Conservation (phyloP, 1,284 basidiomycete genomes). For the Trichosporon coremiiforme region DNA sequence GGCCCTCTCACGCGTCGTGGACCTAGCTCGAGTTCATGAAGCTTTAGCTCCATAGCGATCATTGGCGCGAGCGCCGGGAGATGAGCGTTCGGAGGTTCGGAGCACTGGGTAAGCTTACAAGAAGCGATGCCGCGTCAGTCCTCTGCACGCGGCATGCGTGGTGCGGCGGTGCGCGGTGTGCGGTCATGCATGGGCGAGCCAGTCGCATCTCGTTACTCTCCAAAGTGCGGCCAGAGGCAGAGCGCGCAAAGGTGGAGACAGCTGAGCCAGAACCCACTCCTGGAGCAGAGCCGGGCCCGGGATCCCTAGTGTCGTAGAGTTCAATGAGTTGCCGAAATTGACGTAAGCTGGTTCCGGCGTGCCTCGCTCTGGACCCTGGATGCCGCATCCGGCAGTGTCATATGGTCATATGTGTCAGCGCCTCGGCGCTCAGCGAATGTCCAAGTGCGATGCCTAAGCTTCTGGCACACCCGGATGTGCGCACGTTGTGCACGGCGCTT, state of each 20-base stretch:
- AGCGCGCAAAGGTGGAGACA: too few relatives aligned
- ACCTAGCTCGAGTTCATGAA: too few relatives aligned
- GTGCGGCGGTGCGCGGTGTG: too few relatives aligned
- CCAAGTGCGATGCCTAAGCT: neutral
- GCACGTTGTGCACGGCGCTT: neutral
- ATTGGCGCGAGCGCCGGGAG: too few relatives aligned
- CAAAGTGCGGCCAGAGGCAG: too few relatives aligned
- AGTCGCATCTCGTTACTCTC: too few relatives aligned
- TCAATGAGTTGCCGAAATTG: constrained; percentile 16
- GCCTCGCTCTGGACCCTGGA: neutral
- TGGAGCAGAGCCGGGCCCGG: neutral
- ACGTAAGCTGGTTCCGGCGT: constrained; percentile 14
- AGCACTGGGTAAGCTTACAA: too few relatives aligned
- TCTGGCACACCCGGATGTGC: neutral
- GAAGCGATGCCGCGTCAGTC: too few relatives aligned
- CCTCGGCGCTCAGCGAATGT: too few relatives aligned
- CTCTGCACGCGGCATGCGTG: too few relatives aligned
- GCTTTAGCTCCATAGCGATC: neutral
- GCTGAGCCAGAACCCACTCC: neutral
- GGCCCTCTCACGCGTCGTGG: neutral
- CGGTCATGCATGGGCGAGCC: neutral
- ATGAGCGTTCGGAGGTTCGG: too few relatives aligned
- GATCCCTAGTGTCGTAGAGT: neutral
- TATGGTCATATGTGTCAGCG: too few relatives aligned
- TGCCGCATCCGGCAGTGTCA: neutral